These are phyloP conservation scores for Plectosphaerella cucumerina DNA, from an alignment of 2,329 filamentous ascomycete species.

Conservation along the genomic window DNA sequence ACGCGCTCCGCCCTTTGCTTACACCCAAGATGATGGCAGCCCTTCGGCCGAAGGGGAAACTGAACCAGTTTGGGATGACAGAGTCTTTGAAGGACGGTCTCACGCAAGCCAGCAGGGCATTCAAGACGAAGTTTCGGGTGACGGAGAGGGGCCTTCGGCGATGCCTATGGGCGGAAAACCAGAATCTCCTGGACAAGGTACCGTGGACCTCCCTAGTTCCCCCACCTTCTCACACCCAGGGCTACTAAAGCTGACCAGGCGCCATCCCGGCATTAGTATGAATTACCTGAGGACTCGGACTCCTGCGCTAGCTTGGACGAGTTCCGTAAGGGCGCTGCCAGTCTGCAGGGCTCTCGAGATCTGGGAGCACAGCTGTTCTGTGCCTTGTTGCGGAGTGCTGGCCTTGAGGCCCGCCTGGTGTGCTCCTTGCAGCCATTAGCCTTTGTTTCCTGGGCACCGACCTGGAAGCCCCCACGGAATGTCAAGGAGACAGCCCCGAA, in stretches of 20 bases:
- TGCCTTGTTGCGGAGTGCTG: constrained; percentile 76
- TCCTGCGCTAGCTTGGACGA: constrained; percentile 65
- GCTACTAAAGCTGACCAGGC: constrained; percentile 17
- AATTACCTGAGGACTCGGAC: constrained; percentile 60
- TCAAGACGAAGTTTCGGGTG: constrained; percentile 65
- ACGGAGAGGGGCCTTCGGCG: constrained; percentile 66
- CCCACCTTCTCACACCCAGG: not conserved
- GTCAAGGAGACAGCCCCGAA: constrained; percentile 21
- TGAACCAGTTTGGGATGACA: constrained; percentile 72
- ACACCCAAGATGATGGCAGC: constrained; percentile 61
- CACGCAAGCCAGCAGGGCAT: constrained; percentile 62
- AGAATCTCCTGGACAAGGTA: constrained; percentile 56
- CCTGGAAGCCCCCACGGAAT: constrained; percentile 37
- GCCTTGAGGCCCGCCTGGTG: constrained; percentile 76
- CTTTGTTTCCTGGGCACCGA: constrained; percentile 53
- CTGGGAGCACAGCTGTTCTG: constrained; percentile 89
- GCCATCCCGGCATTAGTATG: constrained; percentile 48
- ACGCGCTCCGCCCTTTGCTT: constrained; percentile 59
- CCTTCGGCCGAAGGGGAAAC: constrained; percentile 62
- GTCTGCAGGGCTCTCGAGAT: constrained; percentile 77
- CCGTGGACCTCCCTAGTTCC: constrained; percentile 12
- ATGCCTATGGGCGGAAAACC: constrained; percentile 71
- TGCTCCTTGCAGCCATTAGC: constrained; percentile 85
- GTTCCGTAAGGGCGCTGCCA: constrained; percentile 67
- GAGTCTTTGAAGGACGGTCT: constrained; percentile 77